A percentile compares a stretch with the other conserved stretches of the same genome.
phyloP scores from a whole-genome alignment of 2,329 filamentous ascomycete genomes.

The Plenodomus biglobosus region DNA sequence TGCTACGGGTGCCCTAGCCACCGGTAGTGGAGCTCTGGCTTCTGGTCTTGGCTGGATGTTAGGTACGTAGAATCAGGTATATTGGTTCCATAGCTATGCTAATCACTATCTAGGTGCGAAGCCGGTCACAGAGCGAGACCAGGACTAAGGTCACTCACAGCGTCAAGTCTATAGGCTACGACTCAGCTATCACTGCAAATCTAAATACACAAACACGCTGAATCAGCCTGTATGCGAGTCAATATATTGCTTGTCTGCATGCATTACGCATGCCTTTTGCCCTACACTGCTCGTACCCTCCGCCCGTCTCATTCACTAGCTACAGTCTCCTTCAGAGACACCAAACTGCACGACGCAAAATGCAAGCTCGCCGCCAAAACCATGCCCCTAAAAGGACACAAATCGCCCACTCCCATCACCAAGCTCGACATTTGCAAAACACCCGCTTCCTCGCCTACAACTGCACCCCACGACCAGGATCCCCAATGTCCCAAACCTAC shows the following conservation, averaged over 20 bases:
- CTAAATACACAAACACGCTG: too few species aligned
- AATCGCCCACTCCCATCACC: constrained; percentile 4
- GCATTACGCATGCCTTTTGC: too few species aligned
- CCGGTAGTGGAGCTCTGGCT: constrained; percentile 62
- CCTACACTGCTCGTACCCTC: too few species aligned
- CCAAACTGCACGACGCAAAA: neutral
- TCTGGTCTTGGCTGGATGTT: constrained; percentile 67
- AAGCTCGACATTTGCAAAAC: constrained; percentile 5
- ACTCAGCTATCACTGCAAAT: neutral
- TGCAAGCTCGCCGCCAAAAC: neutral
- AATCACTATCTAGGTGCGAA: constrained; percentile 27
- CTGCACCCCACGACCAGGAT: constrained; percentile 5
- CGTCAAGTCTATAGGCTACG: neutral
- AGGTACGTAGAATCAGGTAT: constrained; percentile 43
- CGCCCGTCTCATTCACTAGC: too few species aligned
- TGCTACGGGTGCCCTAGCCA: constrained; percentile 63
- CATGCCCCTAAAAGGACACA: neutral
- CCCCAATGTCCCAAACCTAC: neutral
- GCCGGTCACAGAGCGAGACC: constrained; percentile 23
- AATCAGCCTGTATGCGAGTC: too few species aligned
- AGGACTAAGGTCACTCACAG: neutral
- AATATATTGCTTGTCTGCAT: too few species aligned
- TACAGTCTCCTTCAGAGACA: neutral
- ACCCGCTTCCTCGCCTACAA: constrained; percentile 6
- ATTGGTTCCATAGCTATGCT: constrained; percentile 1